Evolutionary conservation across 2,329 filamentous ascomycete species (phyloP), one percentile per base, ranked within the genome.

Genomic region (Monosporascus cannonballus): DNA sequence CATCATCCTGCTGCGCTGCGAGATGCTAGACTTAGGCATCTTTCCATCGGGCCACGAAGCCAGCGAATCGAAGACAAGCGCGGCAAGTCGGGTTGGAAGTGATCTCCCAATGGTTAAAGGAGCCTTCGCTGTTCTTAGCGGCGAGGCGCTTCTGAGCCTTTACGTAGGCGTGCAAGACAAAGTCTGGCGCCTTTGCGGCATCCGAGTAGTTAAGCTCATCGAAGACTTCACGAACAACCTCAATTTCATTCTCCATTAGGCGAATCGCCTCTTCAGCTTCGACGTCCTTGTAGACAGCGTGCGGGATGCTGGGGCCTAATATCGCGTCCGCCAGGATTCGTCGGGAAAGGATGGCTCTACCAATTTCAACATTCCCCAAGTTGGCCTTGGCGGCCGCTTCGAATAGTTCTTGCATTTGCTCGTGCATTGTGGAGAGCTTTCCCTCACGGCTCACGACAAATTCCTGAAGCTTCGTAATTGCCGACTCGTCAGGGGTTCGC

Each of bases 241-340:
- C 52, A 39, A 53, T 53, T 47, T 68, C 62, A 1, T 54, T 53
- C 27, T 56, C 56, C 6, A 67, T 57, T 4, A 62, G 54, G 5
- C 55, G 54, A 18, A 68, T 59, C 2, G 64, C 66, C 7, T 64
- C 59, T 39, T 68, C 65, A 5, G 67, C 51, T 52, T 66, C 58
- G 1, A 54, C 54, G 44, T 68, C 66, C 20, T 59, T 57, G 20
- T 64, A 61, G 11, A 63, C 57, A 24, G 55, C 58, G 6, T 58
- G 60, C 4, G 54, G 56, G 1, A 47, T 30, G 15, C 48, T 27
- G 17, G 47, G 49, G 20, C 58, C 57, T 8, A 57, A 53, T 9
- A 56, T 54, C 34, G 60, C 62, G 42, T 67, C 66, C 5, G 62
- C 57, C 14, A 61, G 38, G 14, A 68, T 54, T 8, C 60, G 58